phyloP scores from a whole-genome alignment of 345 rosid genomes.

The Eucalyptus grandis region DNA sequence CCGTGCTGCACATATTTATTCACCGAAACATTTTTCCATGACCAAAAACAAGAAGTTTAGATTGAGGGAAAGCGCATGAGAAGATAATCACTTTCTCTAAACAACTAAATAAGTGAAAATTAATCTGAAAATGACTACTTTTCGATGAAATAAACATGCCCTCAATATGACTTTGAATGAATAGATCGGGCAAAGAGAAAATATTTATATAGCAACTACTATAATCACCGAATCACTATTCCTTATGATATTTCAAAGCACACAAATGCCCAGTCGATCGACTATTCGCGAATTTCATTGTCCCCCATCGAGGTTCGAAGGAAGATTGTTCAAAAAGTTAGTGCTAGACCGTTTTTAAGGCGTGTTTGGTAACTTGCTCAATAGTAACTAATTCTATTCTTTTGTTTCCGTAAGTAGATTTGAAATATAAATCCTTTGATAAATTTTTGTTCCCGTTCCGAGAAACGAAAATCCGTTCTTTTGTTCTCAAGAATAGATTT shows the following conservation, averaged over 20 bases:
- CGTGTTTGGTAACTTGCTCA: accelerated
- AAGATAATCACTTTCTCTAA: not conserved
- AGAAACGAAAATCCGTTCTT: accelerated
- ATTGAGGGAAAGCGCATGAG: accelerated
- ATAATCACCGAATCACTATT: not conserved
- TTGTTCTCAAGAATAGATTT: too few species aligned
- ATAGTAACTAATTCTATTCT: accelerated
- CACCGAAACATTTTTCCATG: too few species aligned
- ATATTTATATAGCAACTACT: too few species aligned
- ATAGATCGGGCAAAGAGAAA: too few species aligned
- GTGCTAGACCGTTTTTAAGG: accelerated
- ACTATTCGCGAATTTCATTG: too few species aligned
- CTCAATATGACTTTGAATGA: not conserved
- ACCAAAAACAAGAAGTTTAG: not conserved
- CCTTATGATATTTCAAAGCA: accelerated
- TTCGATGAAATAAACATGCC: not conserved
- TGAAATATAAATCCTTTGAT: too few species aligned
- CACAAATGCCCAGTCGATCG: not conserved
- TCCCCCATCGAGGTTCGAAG: too few species aligned
- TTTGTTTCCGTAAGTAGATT: accelerated
- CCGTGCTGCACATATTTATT: constrained; percentile 16
- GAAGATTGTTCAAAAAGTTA: not conserved
- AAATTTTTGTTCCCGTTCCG: accelerated
- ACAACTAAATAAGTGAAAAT: accelerated
- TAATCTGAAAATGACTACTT: not conserved